phyloP scores from a whole-genome alignment of 192 early-diverging fungal genomes.

The Backusella psychrophila region DNA sequence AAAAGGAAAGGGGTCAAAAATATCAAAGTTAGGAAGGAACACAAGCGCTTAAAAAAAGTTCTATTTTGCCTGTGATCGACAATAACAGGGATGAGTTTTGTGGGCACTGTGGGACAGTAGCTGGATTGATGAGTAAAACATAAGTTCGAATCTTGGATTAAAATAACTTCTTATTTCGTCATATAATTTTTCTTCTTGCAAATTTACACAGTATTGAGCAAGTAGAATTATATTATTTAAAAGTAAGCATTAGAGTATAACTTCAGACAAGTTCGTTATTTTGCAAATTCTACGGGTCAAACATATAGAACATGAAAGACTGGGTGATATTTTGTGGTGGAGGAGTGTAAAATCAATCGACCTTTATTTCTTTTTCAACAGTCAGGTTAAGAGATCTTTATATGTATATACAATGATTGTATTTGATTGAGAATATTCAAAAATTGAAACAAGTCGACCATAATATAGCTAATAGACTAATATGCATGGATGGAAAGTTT shows the following conservation, averaged over 20 bases:
- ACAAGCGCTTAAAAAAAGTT: background rate
- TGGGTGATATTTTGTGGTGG: background rate
- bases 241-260: background rate
- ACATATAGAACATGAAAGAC: no score
- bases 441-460: background rate
- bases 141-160: background rate
- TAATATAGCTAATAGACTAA: background rate
- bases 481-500: background rate
- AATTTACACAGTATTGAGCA: background rate
- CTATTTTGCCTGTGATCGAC: background rate
- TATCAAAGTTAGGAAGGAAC: background rate
- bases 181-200: background rate
- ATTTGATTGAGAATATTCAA: background rate
- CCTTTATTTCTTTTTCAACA: background rate
- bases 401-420: background rate
- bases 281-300: background rate
- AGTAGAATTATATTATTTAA: background rate
- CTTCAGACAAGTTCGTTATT: background rate
- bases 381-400: background rate
- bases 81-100: background rate
- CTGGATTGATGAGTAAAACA: background rate
- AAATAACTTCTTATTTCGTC: background rate
- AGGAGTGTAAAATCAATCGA: background rate
- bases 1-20: background rate
- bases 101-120: background rate